Base-by-base conservation (phyloP, 176 grass and related monocot genomes). In the Hyparrhenia diplandra region DNA sequence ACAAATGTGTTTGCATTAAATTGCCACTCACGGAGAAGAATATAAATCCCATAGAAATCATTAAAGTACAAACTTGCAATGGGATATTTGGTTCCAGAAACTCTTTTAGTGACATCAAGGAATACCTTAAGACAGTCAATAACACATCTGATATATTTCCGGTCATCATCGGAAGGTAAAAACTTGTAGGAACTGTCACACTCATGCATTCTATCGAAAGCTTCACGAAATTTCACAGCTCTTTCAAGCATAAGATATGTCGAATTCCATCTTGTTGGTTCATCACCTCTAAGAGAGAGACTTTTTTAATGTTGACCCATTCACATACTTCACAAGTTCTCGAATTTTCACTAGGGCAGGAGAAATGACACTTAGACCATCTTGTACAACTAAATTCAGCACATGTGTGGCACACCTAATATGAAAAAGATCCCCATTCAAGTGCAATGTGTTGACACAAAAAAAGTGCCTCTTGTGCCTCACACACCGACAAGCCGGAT, bases 211-310 rank as follows among this genome's bases (percentile, higher is more conserved):
- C n/a, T n/a, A n/a, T n/a, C n/a, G n/a, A n/a, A n/a, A n/a, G n/a
- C 82, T 10, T 75, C 63, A 10, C 39, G 39, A 14, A 80, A 81
- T 7, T 85, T 71, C 18, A 78, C 47, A 28, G 64, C 67, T 30
- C 47, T 69, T 20, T 89, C 76, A 55, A 85, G 77, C 82, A 85
- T 89, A 13, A 42, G n/a, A 27, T 31, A 84, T 9, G 67, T 84
- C 2, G 81, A 76, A 7, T 77, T 67, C 87, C 87, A 89, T 43
- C 75, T 79, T 8, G 64, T 55, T 24, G 75, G 62, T 36, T 13
- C 40, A 84, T 88, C 76, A 47, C 29, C 30, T 63, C 63, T 30
- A 6, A 85, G 37, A 52, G 47, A 32, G 20, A 76, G 45, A 10
- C 17, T 66, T 66, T 36, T 8, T 66, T 3, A 21, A 1, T 35